A percentile compares a stretch with the other conserved stretches of the same genome.
phyloP scores from a whole-genome alignment of 495 filamentous ascomycete species.

The Bathelium albidoporum region DNA sequence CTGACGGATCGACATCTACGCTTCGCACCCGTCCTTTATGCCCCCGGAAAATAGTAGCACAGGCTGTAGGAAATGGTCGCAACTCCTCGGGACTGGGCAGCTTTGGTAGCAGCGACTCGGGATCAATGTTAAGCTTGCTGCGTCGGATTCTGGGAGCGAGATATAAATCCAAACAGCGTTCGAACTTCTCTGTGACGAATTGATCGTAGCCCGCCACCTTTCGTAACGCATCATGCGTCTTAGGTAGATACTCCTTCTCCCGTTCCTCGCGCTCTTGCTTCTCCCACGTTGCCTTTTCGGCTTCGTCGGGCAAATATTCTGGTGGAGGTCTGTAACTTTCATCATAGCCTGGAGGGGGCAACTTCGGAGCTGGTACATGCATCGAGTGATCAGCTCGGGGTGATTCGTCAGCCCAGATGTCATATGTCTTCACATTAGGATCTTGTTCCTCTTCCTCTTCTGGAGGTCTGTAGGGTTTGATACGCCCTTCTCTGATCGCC shows the following conservation, averaged over 20 bases:
- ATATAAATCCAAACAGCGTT: slow-evolving; percentile 90
- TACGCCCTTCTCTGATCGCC: slow-evolving; percentile 88
- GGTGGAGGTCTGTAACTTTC: slow-evolving; percentile 92
- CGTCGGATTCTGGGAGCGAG: slow-evolving; percentile 83
- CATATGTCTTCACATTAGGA: slow-evolving; percentile 54
- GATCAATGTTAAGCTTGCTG: slow-evolving; percentile 94
- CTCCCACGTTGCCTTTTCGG: slow-evolving; percentile 83
- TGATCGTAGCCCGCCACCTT: slow-evolving; percentile 87
- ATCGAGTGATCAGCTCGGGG: slow-evolving; percentile 76
- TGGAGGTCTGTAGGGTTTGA: slow-evolving; percentile 79
- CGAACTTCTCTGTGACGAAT: slow-evolving; percentile 91
- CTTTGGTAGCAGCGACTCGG: slow-evolving; percentile 84
- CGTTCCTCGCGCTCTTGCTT: slow-evolving; percentile 80
- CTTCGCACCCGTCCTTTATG: slow-evolving; percentile 84
- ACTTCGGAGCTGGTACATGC: slow-evolving; percentile 93
- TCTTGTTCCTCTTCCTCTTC: slow-evolving; percentile 62
- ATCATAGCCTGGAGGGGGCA: slow-evolving; percentile 88
- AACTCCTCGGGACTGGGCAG: slow-evolving; percentile 89
- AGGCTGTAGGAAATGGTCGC: slow-evolving; percentile 83
- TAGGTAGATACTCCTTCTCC: slow-evolving; percentile 78
- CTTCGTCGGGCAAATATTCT: slow-evolving; percentile 80
- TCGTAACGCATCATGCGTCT: slow-evolving; percentile 68
- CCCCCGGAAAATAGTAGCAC: slow-evolving; percentile 71
- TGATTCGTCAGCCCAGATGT: slow-evolving; percentile 89
- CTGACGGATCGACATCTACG: slow-evolving; percentile 65